Evolutionary conservation across 495 filamentous ascomycete species (phyloP), one percentile per base, ranked within the genome.

Genomic region (Xylaria cubensis): DNA sequence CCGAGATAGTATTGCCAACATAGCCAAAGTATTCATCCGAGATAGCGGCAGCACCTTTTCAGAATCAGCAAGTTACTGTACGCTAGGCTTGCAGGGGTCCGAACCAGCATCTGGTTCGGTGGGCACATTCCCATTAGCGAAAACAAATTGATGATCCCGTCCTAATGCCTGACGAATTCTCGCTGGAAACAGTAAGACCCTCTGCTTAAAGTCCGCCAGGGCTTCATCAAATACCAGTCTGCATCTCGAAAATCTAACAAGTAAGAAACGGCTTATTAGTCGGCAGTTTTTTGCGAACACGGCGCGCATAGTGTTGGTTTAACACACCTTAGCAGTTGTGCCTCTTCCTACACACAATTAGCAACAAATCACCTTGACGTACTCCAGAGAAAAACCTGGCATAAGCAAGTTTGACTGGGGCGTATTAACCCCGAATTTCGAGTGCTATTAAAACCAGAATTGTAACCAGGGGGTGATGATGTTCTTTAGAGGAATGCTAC

Each of bases 11-110:
- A 32, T 75, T 50, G 48, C 73, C 73, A 34, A 78, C 70, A 34
- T 75, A 78, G 2, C 75, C 77, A 63, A 74, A 78, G 58, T 74
- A 78, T 59, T 78, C 77, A 63, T 77, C 75, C 24, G 75, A 51
- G 29, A 78, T 66, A 36, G 77, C 77, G 32, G 75, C 73, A 58
- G 77, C 75, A 26, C 77, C 77, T 78, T 34, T 19, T 15, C 63
- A 21, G 19, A 12, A 39, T 53, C 29, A 55, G 56, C 61, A 24
- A 75, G 72, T 19, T 41, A 41, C 3, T 36, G 26, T 26, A 24
- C 21, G 19, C 53, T 66, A 34, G 58, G 21, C 56, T 48, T n/a
- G 66, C 56, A 29, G 64, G 59, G 64, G 41, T 15, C 55, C 71
- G 17, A 69, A 77, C 75, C 75, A 12, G 72, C 55, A 59, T 75